These are phyloP conservation scores for Amanita rimosa DNA, from an alignment of 768 basidiomycete genomes.

Conservation along the genomic window DNA sequence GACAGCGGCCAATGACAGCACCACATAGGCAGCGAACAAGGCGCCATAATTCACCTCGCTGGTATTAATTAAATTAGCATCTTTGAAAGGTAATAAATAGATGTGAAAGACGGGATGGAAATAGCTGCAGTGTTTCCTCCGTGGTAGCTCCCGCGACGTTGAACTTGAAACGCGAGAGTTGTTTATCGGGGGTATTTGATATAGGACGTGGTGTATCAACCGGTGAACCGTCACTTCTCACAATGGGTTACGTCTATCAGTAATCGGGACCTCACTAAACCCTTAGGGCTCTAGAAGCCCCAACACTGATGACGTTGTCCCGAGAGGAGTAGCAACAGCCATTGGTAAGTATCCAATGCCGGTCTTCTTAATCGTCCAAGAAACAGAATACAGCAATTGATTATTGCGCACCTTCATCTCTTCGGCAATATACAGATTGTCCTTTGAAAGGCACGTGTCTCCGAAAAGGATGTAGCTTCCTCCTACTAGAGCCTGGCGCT, in stretches of 20 bases:
- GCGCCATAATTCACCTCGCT: slow-evolving; percentile 56
- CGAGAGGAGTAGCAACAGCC: slow-evolving; percentile 28
- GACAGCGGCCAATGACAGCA: slow-evolving; percentile 66
- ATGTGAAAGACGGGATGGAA: slow-evolving; percentile 10
- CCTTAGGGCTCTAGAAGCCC: slow-evolving; percentile 44
- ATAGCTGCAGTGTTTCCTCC: slow-evolving; percentile 52
- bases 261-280: slow-evolving; percentile 29
- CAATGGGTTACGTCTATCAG: slow-evolving; percentile 12
- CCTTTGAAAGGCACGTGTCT: slow-evolving; percentile 37
- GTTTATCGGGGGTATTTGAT: slow-evolving; percentile 68
- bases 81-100: slow-evolving; percentile 9
- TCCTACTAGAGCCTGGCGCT: slow-evolving; percentile 71
- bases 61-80: slow-evolving; percentile 7
- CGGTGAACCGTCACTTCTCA: slow-evolving; percentile 32
- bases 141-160: slow-evolving; percentile 82
- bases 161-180: slow-evolving; percentile 73
- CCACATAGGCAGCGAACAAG: slow-evolving; percentile 73
- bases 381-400: slow-evolving; percentile 7
- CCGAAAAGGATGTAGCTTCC: slow-evolving; percentile 84
- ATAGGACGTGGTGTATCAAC: slow-evolving; percentile 96
- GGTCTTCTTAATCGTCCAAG: slow-evolving; percentile 88
- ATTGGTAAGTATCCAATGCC: slow-evolving; percentile 64
- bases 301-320: slow-evolving; percentile 11
- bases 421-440: slow-evolving; percentile 37
- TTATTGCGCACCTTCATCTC: slow-evolving; percentile 43